Percentiles rank a stretch among this genome's conserved stretches.
phyloP scores from a whole-genome alignment of 2,329 filamentous ascomycete species.

The Fusarium lateritium region DNA sequence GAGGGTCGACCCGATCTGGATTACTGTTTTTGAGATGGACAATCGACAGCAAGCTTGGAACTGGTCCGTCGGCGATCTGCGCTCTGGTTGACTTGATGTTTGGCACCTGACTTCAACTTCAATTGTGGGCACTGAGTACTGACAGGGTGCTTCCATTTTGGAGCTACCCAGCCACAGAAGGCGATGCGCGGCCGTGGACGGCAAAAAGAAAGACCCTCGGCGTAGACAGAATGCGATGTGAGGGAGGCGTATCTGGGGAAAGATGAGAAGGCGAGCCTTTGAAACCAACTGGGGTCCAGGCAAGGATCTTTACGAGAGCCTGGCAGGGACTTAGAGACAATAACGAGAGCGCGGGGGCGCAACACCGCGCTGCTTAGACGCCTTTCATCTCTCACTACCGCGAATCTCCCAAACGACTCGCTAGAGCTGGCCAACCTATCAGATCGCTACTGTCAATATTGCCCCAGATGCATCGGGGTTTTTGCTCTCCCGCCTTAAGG shows the following conservation, averaged over 20 bases:
- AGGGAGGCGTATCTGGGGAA: slow-evolving; percentile 44
- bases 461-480: slow-evolving; percentile 10
- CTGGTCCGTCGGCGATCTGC: slow-evolving; percentile 25
- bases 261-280: slow-evolving; percentile 37
- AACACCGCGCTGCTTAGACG: slow-evolving; percentile 37
- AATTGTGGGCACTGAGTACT: slow-evolving; percentile 12
- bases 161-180: slow-evolving; percentile 17
- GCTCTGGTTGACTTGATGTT: neutral
- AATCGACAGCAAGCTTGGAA: slow-evolving; percentile 27
- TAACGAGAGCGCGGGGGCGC: slow-evolving; percentile 39
- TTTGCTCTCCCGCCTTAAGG: slow-evolving; percentile 8
- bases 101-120: neutral
- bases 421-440: slow-evolving; percentile 15
- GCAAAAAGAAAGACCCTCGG: neutral
- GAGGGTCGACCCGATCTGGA: slow-evolving; percentile 38
- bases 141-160: neutral
- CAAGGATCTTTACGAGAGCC: slow-evolving; percentile 38
- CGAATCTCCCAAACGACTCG: slow-evolving; percentile 38
- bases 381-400: slow-evolving; percentile 43
- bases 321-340: slow-evolving; percentile 34
- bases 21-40: slow-evolving; percentile 36
- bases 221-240: slow-evolving; percentile 32
- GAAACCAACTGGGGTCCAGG: slow-evolving; percentile 27
- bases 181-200: slow-evolving; percentile 6
- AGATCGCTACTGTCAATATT: slow-evolving; percentile 11